Evolutionary conservation across 305 asterid genomes (phyloP), one percentile per base, ranked within the genome.

Genomic region (Rubia balearica): DNA sequence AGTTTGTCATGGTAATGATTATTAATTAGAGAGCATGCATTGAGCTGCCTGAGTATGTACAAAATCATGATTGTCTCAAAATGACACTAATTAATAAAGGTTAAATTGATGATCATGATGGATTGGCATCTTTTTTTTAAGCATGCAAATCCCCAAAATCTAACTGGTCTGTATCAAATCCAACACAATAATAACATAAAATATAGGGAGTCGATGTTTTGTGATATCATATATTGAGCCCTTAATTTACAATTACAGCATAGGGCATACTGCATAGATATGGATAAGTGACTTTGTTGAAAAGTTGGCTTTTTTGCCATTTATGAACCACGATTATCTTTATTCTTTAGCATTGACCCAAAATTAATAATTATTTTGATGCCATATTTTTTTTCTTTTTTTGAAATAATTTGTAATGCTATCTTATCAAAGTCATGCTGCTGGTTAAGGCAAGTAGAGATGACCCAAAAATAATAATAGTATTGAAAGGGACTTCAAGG

Each of bases 21-120:
- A 30, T 61, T 21, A 57, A 22, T 27, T 27, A 27, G 1, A 61
- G 65, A 61, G 65, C 65, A 61, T 61, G 64, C 41, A 22, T 60
- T 24, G 30, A 17, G 59, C n/a, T 51, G 59, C 4, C 38, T 33
- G 38, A 33, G 10, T 42, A 46, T 46, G 51, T 16, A 51, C 10
- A n/a, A 16, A 51, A 62, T 3, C 67, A 62, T 62, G 67, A 6
- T 62, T 36, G 46, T 62, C 46, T 62, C 67, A 27, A 30, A 61
- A 19, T 3, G 17, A 48, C 55, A 6, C 19, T 33, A n/a, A 62
- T 16, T 33, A 68, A 68, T 30, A 51, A 68, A 9, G 41, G 19
- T 10, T 16, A 13, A 48, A 49, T 8, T 38, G 22, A 33, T 33
- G 3, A 16, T 17, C 30, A 49, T 30, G 62, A 68, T 68, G 62